These are phyloP conservation scores for Asterella californica DNA, from an alignment of 225 moss, liverwort and hornwort genomes.

Conservation along the genomic window DNA sequence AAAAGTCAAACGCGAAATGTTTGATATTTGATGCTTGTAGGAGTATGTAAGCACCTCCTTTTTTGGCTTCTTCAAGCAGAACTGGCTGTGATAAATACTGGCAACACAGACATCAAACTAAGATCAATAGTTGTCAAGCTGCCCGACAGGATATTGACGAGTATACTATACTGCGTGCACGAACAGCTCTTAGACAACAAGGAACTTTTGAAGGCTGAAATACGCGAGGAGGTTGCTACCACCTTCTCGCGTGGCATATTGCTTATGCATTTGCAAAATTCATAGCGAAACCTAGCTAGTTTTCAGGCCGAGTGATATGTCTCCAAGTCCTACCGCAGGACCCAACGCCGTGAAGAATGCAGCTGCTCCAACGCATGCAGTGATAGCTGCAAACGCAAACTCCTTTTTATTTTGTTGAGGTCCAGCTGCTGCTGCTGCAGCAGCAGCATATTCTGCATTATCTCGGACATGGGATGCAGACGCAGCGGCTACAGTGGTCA, in stretches of 20 bases:
- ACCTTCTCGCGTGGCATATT: not conserved
- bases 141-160: not conserved
- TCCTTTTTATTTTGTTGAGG: constrained; percentile 27
- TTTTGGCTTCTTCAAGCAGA: constrained; percentile 29
- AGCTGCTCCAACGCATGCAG: constrained; percentile 43
- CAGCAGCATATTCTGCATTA: constrained; percentile 9
- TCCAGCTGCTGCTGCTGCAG: constrained; percentile 5
- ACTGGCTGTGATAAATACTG: constrained; percentile 37
- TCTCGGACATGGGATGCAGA: constrained; percentile 20
- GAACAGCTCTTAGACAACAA: not conserved
- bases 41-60: constrained; percentile 26
- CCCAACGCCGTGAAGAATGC: constrained; percentile 35
- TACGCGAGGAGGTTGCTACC: not conserved
- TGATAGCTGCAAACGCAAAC: constrained; percentile 34
- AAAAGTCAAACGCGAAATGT: not conserved
- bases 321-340: constrained; percentile 20
- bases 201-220: not conserved
- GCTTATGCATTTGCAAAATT: not conserved
- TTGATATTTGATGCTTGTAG: not conserved
- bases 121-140: not conserved
- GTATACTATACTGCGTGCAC: not conserved
- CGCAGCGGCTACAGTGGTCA: constrained; percentile 14
- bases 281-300: not conserved
- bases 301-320: not conserved
- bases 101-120: not conserved